Conservation (phyloP, 2,329 filamentous ascomycete species). For the Fusarium sp. region DNA sequence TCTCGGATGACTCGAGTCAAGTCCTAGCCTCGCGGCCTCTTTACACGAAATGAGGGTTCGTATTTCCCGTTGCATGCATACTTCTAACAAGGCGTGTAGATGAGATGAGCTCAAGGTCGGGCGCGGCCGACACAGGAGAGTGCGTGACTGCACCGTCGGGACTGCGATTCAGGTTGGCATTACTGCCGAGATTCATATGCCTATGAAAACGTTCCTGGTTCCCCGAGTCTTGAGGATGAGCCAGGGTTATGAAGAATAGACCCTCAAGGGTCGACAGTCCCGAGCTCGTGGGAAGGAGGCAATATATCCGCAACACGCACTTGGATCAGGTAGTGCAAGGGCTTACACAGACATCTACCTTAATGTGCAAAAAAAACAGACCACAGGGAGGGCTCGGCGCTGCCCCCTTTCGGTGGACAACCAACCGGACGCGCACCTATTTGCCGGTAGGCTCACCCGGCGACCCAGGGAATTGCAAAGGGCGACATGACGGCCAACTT, state of each 20-base stretch:
- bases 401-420: constrained; percentile 23
- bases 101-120: constrained; percentile 2
- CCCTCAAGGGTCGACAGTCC: constrained; percentile 29
- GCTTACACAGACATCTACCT: constrained; percentile 3
- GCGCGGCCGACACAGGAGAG: neutral
- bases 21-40: constrained; percentile 7
- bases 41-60: constrained; percentile 23
- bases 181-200: neutral
- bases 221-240: constrained; percentile 1
- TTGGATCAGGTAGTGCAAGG: constrained; percentile 9
- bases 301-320: constrained; percentile 28
- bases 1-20: constrained; percentile 12
- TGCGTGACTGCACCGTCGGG: neutral
- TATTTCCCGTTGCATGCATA: neutral
- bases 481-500: constrained; percentile 26
- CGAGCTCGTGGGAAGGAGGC: constrained; percentile 34
- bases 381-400: constrained; percentile 19
- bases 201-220: neutral
- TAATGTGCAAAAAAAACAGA: constrained; percentile 12
- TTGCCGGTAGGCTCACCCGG: constrained; percentile 16
- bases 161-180: neutral
- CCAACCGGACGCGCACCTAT: constrained; percentile 17
- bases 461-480: constrained; percentile 28
- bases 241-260: neutral
- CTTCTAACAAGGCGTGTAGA: neutral